These are phyloP conservation scores for Fraxinus dipetala DNA, from an alignment of 305 asterid species.

Conservation along the genomic window DNA sequence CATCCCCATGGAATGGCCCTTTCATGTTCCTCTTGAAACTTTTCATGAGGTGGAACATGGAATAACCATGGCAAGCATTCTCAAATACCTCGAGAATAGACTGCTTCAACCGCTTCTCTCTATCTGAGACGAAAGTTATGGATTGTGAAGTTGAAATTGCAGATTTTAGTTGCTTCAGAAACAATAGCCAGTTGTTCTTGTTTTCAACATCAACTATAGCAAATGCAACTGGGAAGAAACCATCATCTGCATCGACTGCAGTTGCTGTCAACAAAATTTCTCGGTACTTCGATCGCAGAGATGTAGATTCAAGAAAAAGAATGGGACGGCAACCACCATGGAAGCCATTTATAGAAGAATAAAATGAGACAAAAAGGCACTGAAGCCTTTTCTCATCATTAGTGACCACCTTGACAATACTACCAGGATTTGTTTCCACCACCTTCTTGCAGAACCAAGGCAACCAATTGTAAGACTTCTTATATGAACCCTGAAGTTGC, in stretches of 20 bases:
- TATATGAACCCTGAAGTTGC: slow-evolving; percentile 81
- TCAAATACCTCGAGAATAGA: slow-evolving; percentile 58
- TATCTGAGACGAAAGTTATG: slow-evolving; percentile 72
- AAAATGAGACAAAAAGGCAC: slow-evolving; percentile 57
- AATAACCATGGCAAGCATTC: slow-evolving; percentile 66
- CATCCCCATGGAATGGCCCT: slow-evolving; percentile 84
- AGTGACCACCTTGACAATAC: slow-evolving; percentile 52
- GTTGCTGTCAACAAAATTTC: slow-evolving; percentile 72
- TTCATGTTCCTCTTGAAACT: slow-evolving; percentile 72
- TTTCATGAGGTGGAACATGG: slow-evolving; percentile 71
- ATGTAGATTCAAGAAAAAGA: slow-evolving; percentile 72
- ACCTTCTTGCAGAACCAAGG: slow-evolving; percentile 69
- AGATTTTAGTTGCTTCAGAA: slow-evolving; percentile 72
- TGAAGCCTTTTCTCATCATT: slow-evolving; percentile 61
- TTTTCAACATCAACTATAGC: slow-evolving; percentile 67
- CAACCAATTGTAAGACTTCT: slow-evolving; percentile 68
- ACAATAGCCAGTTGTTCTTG: slow-evolving; percentile 74
- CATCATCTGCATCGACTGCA: slow-evolving; percentile 84
- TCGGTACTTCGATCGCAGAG: slow-evolving; percentile 64
- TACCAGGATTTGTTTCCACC: slow-evolving; percentile 71
- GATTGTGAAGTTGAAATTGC: slow-evolving; percentile 49
- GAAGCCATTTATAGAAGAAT: slow-evolving; percentile 59
- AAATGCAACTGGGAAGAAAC: slow-evolving; percentile 80
- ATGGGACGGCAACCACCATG: slow-evolving; percentile 73
- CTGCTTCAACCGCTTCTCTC: slow-evolving; percentile 60